Evolutionary conservation across 2,329 filamentous ascomycete genomes (phyloP), one percentile per base, ranked within the genome.

Genomic region (Penicillium thymicola): DNA sequence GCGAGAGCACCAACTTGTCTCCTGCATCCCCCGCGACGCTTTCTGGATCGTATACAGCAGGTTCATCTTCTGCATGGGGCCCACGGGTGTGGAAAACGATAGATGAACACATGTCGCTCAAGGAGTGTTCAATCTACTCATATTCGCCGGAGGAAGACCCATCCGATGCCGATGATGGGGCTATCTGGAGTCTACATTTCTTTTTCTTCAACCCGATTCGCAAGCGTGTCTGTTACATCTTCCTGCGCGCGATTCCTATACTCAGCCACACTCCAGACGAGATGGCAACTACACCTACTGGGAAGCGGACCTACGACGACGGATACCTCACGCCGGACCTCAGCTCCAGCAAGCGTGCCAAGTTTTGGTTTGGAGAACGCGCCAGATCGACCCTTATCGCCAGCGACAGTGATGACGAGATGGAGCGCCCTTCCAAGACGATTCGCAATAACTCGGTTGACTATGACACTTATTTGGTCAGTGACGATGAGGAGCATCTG

Each of bases 141-240:
- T 99, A 96, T 76, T 85, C 89, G 50, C 94, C 94, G 0, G 88
- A 91, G 40, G 90, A 92, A 59, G 92, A 96, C 69, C 91, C 92
- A 0, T 96, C 95, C 67, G 92, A 92, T 61, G 92, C 96, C 58
- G 93, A 96, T 59, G 92, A 97, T 69, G 90, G 90, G 59, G 89
- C 92, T 10, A 92, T 99, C 60, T 99, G 93, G 93, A 92, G 90
- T 48, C 82, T 92, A 60, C 92, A 97, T 73, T 97, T 96, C 75
- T 96, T 99, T 79, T 96, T 97, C 75, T 97, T 97, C 82, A 97
- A 96, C 80, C 93, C 93, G 68, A 81, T 87, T 27, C 83, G 88
- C 70, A 97, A 97, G 79, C 86, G 94, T 41, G 93, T 99, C 18
- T 92, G 91, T 59, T 99, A 99, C 72, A 79, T 99, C 44, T 95